Percentiles rank a stretch among this genome's conserved stretches.
Conservation (phyloP, 257 asterid genomes). For the Plantago ovata region DNA sequence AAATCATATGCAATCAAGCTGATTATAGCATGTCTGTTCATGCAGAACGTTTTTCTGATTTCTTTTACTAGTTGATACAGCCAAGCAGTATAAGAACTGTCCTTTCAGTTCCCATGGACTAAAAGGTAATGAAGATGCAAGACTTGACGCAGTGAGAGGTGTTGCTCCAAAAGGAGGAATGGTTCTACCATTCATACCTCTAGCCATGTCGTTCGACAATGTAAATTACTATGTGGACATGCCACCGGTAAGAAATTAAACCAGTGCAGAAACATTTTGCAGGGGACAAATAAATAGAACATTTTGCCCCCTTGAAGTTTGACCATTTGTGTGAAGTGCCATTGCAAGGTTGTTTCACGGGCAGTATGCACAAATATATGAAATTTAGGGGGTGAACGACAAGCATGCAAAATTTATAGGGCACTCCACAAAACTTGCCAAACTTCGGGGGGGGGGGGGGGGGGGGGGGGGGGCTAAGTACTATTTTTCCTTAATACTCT, state of each 20-base stretch:
- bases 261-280: not conserved
- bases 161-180: constrained; percentile 62
- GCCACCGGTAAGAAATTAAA: constrained; percentile 51
- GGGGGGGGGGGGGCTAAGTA: too few species aligned
- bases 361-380: too few species aligned
- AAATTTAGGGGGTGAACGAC: too few species aligned
- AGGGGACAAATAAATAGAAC: too few species aligned
- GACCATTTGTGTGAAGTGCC: too few species aligned
- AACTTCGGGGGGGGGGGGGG: too few species aligned
- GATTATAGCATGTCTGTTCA: constrained; percentile 3
- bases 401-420: too few species aligned
- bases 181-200: constrained; percentile 73
- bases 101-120: constrained; percentile 23
- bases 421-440: too few species aligned
- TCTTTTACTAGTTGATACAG: constrained; percentile 53
- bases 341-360: too few species aligned
- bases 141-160: constrained; percentile 28
- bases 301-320: too few species aligned
- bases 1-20: not conserved
- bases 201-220: constrained; percentile 60
- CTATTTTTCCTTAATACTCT: too few species aligned
- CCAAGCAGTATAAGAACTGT: constrained; percentile 55
- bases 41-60: not conserved
- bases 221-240: constrained; percentile 68
- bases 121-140: constrained; percentile 29